These are phyloP conservation scores for Diaporthe sp. DNA, from an alignment of 2,329 filamentous ascomycete species.

Conservation along the genomic window DNA sequence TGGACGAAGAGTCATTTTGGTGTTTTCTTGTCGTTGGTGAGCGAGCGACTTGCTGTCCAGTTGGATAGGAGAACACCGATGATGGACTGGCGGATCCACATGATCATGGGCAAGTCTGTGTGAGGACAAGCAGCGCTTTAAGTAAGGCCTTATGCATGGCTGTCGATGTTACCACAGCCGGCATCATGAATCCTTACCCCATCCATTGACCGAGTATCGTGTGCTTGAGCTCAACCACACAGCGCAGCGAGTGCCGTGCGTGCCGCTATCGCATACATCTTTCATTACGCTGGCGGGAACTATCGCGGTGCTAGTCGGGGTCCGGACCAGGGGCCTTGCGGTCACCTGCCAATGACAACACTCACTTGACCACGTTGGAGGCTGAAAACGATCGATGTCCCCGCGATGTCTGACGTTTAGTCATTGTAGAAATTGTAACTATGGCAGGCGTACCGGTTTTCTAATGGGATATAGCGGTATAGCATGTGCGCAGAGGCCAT, in stretches of 20 bases:
- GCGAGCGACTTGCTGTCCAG: background rate
- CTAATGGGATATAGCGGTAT: background rate
- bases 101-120: background rate
- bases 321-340: background rate
- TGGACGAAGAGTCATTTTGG: background rate
- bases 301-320: slow-evolving; percentile 1
- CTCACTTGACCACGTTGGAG: slow-evolving; percentile 11
- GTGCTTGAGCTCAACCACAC: background rate
- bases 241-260: background rate
- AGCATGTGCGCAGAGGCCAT: background rate
- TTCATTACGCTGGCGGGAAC: background rate
- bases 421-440: background rate
- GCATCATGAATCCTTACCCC: background rate
- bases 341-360: background rate
- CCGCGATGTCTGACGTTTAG: background rate
- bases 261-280: background rate
- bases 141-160: background rate
- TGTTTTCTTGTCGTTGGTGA: background rate
- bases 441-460: background rate
- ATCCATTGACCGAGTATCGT: background rate
- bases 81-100: background rate
- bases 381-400: background rate
- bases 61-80: background rate
- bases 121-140: background rate
- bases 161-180: slow-evolving; percentile 1